Base-by-base conservation (phyloP, 2,329 filamentous ascomycete species). In the Apiospora pterosperma region DNA sequence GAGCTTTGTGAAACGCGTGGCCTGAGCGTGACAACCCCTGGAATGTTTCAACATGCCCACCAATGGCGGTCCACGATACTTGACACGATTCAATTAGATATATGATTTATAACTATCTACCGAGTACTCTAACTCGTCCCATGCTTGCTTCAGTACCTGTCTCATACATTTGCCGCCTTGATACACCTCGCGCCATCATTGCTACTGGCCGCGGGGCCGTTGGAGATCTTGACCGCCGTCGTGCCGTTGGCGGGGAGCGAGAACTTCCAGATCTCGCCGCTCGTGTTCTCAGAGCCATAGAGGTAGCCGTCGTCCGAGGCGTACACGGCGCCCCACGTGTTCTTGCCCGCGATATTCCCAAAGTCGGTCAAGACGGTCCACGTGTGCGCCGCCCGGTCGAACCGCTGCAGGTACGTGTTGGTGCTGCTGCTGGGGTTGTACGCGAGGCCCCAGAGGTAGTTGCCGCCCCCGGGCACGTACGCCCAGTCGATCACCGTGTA, bases 201-300 rank as follows among this genome's bases (percentile, higher is more conserved):
- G 28, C 31, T 41, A 39, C 12, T 59, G 28, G 64, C 36, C 11
- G 42, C 16, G 7, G 64, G 59, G 16, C 64, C 62, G 12, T 52
- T 59, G 16, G 66, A 64, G 23, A 65, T 21, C 28, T 52, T 62
- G 7, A 61, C 52, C 11, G 48, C 25, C 16, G 21, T 36, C 12
- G 23, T 62, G 21, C 61, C 63, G 38, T 62, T 62, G 25, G 16
- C 14, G 23, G 48, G 48, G 23, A 71, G 39, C 8, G 68, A 58
- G 36, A 72, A 71, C 21, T 63, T 62, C 68, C 68, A 72, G 59
- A 71, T 68, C 62, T 71, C 64, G 12, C 70, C 70, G 19, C 61
- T 68, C 31, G 21, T 52, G 63, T 70, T 70, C 66, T 71, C 70
- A 16, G 63, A 62, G 19, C 65, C 69, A 48, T 67, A 72, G 34